phyloP scores from a whole-genome alignment of 208 protist genomes.

The Histomonas meleagridis region DNA sequence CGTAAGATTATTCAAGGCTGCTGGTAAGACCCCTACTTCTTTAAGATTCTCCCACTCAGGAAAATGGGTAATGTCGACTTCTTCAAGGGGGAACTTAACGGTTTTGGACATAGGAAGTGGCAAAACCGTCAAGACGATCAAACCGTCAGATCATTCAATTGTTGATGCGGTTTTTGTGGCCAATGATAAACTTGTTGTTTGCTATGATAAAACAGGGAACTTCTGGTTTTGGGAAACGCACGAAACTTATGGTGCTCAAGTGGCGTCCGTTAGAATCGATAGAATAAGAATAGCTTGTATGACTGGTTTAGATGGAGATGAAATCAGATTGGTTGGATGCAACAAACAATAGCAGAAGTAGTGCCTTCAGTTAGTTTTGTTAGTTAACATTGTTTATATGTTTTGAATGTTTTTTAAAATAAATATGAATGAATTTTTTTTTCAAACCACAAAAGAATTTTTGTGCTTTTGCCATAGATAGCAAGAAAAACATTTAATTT shows the following conservation, averaged over 20 bases:
- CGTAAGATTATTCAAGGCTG: not conserved
- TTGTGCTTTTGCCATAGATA: too few species aligned
- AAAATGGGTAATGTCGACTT: not conserved
- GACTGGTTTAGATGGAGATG: not conserved
- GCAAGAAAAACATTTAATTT: too few species aligned
- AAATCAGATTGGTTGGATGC: constrained; percentile 11
- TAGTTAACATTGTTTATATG: too few species aligned
- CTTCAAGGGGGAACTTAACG: not conserved
- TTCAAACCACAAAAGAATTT: too few species aligned
- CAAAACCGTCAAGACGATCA: not conserved
- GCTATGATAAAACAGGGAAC: not conserved
- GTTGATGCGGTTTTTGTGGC: not conserved
- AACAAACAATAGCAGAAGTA: not conserved
- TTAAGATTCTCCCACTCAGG: not conserved
- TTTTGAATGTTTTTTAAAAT: too few species aligned
- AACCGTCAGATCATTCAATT: not conserved
- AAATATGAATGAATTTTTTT: too few species aligned
- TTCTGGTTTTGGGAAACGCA: constrained; percentile 28
- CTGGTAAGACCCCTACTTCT: not conserved
- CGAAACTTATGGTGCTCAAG: not conserved
- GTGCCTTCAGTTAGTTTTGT: too few species aligned
- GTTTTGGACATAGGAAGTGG: not conserved
- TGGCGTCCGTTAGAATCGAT: not conserved
- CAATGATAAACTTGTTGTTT: not conserved
- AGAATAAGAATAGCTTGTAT: constrained; percentile 2